Evolutionary conservation across 192 early-diverging fungal genomes (phyloP), one percentile per base, ranked within the genome.

Genomic region (Kickxella alabastrina): DNA sequence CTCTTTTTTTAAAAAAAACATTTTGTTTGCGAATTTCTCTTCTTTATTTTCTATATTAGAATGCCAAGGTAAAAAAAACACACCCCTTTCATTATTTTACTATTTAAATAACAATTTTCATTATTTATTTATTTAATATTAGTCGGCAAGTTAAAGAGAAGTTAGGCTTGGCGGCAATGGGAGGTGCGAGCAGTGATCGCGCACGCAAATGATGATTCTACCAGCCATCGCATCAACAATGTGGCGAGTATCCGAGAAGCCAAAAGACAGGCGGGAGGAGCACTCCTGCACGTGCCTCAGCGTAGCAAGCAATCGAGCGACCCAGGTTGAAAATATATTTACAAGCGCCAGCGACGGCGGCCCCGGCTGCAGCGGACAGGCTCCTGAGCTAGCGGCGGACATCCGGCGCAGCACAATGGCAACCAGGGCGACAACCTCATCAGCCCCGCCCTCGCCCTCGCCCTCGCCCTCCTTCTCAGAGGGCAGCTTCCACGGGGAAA

Each of bases 201-300:
- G 60, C 7, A 68, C 50, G 14, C 67, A 48, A 36, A 51, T 10
- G 8, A 31, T 27, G 14, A 75, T 57, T 14, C 72, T 64, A 28
- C 60, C 65, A 10, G 60, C 24, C 72, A 75, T 68, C 3, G 39
- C 27, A 7, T 46, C 48, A 1, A 75, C 52, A 29, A 75, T 52
- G 4, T 31, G 32, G 26, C 61, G 59, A 9, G 27, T 39, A 28
- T 75, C 65, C 23, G 24, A 32, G 24, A 56, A 7, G 0, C 51
- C 60, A 18, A 52, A 42, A 27, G 27, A 10, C n/a, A 44, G 43
- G 22, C 45, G 43, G 4, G 22, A 29, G 23, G 35, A 38, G 26
- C 45, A 43, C 7, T 39, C 53, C 13, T 49, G 59, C 3, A 68
- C 18, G 22, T 56, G 31, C 10, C 41, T 57, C 43, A 34, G 45